phyloP scores from a whole-genome alignment of 176 grass and related monocot genomes.

The barley (Hordeum vulgare) region MorexV3_pseudomolecules_assembly NC_058524.1:17593764-17594263 shows the following conservation, averaged over 20 bases:
- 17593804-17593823: background rate
- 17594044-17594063: background rate
- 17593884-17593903: background rate
- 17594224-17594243: background rate
- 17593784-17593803: background rate
- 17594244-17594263: background rate
- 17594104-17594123: background rate
- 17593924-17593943: background rate
- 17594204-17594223: background rate
- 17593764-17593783: background rate
- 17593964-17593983: background rate
- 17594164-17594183: background rate
- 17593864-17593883: background rate
- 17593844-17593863: background rate
- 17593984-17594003: background rate
- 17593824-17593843: background rate
- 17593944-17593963: background rate
- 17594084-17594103: background rate
- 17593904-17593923: background rate
- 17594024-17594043: background rate
- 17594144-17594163: background rate
- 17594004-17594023: background rate
- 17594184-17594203: background rate
- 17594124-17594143: background rate
- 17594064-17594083: background rate